These are phyloP conservation scores for Boletus bicolor DNA, from an alignment of 768 basidiomycete genomes.

Conservation along the genomic window DNA sequence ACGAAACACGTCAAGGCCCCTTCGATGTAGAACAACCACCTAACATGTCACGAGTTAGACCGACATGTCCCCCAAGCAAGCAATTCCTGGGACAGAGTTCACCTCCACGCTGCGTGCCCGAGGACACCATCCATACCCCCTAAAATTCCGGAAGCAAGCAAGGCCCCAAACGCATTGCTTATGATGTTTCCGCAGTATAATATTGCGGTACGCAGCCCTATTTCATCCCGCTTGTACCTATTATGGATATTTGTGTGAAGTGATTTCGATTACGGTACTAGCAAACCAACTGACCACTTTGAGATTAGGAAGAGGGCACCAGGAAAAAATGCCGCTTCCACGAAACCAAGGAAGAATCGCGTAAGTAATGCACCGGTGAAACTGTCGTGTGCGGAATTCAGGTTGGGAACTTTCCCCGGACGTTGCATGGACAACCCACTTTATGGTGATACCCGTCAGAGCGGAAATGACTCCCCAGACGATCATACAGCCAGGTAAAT, in stretches of 20 bases:
- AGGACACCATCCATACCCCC: constrained; percentile 45
- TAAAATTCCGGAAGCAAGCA: constrained; percentile 48
- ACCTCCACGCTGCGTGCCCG: constrained; percentile 53
- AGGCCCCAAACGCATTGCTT: constrained; percentile 53
- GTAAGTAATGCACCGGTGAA: constrained; percentile 42
- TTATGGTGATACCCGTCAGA: constrained; percentile 38
- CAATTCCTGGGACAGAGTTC: constrained; percentile 16
- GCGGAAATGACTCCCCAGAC: constrained; percentile 64
- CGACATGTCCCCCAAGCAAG: background rate
- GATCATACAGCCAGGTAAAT: constrained; percentile 64
- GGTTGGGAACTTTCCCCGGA: background rate
- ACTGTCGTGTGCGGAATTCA: constrained; percentile 17
- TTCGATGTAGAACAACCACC: constrained; percentile 51
- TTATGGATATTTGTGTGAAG: constrained; percentile 19
- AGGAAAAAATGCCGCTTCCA: constrained; percentile 48
- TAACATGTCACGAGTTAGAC: constrained; percentile 19
- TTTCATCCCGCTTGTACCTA: constrained; percentile 46
- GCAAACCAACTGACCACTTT: constrained; percentile 30
- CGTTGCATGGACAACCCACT: constrained; percentile 17
- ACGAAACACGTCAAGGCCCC: constrained; percentile 44
- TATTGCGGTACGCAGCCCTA: constrained; percentile 43
- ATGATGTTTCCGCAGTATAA: constrained; percentile 51
- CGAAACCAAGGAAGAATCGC: constrained; percentile 55
- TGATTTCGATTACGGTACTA: constrained; percentile 24
- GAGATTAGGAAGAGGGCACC: constrained; percentile 40